These are phyloP conservation scores for Saturnispora kantuleensis DNA, from an alignment of 805 yeast species.

Conservation along the genomic window DNA sequence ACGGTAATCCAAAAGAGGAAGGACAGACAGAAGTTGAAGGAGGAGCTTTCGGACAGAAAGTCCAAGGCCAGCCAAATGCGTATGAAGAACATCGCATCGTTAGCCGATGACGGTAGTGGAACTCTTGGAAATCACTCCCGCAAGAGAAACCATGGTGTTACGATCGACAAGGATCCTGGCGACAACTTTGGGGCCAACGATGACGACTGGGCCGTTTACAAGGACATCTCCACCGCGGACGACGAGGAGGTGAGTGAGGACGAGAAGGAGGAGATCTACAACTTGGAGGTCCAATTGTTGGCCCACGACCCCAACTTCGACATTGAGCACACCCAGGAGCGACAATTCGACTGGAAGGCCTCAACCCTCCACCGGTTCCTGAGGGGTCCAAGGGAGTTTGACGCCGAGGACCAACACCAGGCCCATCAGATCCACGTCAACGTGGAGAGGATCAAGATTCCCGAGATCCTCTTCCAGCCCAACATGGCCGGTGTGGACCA, in stretches of 20 bases:
- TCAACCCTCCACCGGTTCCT: conserved; percentile 73
- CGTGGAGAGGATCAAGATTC: conserved; percentile 83
- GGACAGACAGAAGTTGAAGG: conserved; percentile 60
- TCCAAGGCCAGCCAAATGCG: conserved; percentile 86
- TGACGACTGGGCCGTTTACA: conserved; percentile 88
- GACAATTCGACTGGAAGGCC: conserved; percentile 76
- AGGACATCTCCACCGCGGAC: conserved; percentile 66
- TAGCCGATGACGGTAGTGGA: conserved; percentile 54
- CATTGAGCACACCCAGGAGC: conserved; percentile 73
- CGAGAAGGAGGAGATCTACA: conserved; percentile 48
- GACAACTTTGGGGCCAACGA: conserved; percentile 94
- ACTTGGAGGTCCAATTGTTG: conserved; percentile 64
- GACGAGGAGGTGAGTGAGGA: conserved; percentile 77
- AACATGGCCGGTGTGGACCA: conserved; percentile 91
- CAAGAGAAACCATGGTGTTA: conserved; percentile 45
- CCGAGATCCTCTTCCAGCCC: conserved; percentile 90
- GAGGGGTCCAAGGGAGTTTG: conserved; percentile 83
- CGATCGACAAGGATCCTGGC: conserved; percentile 82
- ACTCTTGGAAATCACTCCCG: conserved; percentile 14
- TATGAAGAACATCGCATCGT: conserved; percentile 81
- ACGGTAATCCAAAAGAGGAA: conserved; percentile 49
- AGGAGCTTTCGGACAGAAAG: conserved; percentile 77
- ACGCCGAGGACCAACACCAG: conserved; percentile 73
- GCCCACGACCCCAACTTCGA: conserved; percentile 80
- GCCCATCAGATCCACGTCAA: conserved; percentile 87